Percentiles rank a stretch among this genome's conserved stretches.
phyloP scores from a whole-genome alignment of 78 protist genomes.

The Pigoraptor vietnamica region DNA sequence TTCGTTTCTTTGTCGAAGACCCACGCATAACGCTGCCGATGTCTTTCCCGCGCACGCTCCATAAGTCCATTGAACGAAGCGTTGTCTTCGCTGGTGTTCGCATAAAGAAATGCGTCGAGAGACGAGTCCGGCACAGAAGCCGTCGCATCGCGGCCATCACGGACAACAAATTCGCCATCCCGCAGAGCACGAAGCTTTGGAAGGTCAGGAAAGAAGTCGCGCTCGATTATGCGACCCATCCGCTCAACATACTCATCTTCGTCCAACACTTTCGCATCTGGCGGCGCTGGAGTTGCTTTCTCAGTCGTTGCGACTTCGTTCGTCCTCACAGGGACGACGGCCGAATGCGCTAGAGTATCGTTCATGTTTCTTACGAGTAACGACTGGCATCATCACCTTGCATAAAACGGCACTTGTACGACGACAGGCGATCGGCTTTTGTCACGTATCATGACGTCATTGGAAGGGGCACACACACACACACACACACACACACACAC shows the following conservation, averaged over 20 bases:
- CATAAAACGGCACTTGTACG: too few species aligned
- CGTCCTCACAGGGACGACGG: too few species aligned
- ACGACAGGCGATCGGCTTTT: too few species aligned
- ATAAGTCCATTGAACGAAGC: slow-evolving; percentile 11
- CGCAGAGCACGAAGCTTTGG: slow-evolving; percentile 31
- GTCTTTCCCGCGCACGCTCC: neutral
- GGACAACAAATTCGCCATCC: neutral
- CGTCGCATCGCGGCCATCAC: neutral
- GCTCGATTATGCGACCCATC: slow-evolving; percentile 34
- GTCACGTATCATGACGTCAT: too few species aligned
- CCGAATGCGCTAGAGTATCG: too few species aligned
- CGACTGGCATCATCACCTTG: too few species aligned
- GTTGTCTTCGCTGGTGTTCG: slow-evolving; percentile 33
- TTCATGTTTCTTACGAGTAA: too few species aligned
- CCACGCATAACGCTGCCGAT: slow-evolving; percentile 1
- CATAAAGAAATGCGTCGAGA: neutral
- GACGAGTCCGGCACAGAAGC: neutral
- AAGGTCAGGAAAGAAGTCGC: slow-evolving; percentile 64
- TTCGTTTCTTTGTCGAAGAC: neutral
- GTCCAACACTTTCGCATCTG: slow-evolving; percentile 22
- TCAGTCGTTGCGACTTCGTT: too few species aligned
- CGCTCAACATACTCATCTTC: slow-evolving; percentile 48
- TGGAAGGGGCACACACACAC: too few species aligned
- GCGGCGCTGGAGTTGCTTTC: neutral
- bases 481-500: too few species aligned